Evolutionary conservation across 257 asterid genomes (phyloP).

Genomic region (Solanum bulbocastanum): DNA sequence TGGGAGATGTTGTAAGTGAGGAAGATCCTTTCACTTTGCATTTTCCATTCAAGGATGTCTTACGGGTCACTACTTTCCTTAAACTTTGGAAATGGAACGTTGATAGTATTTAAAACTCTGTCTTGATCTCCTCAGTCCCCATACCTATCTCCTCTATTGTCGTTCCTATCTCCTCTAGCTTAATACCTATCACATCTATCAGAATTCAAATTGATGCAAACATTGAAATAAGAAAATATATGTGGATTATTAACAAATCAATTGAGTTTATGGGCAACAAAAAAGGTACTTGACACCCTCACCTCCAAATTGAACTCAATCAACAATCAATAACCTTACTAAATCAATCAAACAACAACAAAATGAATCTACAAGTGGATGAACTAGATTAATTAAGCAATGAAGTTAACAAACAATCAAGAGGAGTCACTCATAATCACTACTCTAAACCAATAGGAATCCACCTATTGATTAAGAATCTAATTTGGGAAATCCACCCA

Average conservation of each 20-base stretch:
- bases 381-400: not conserved
- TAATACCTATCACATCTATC: too few relatives aligned
- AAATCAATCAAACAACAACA: too few relatives aligned
- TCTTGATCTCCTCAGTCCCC: too few relatives aligned
- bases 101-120: too few relatives aligned
- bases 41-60: too few relatives aligned
- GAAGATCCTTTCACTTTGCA: not conserved
- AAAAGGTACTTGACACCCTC: not conserved
- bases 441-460: not conserved
- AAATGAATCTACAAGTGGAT: not conserved
- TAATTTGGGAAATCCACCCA: not conserved
- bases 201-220: too few relatives aligned
- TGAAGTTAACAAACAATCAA: not conserved
- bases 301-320: not conserved
- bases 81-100: too few relatives aligned
- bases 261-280: too few relatives aligned
- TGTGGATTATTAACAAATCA: not conserved
- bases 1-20: not conserved
- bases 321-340: not conserved
- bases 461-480: not conserved
- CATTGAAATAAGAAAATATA: too few relatives aligned
- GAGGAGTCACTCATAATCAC: not conserved
- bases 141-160: too few relatives aligned
- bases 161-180: too few relatives aligned
- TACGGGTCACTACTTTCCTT: too few relatives aligned